Conservation (phyloP, 129 eudicot species). For the Flaveria linearis region DNA sequence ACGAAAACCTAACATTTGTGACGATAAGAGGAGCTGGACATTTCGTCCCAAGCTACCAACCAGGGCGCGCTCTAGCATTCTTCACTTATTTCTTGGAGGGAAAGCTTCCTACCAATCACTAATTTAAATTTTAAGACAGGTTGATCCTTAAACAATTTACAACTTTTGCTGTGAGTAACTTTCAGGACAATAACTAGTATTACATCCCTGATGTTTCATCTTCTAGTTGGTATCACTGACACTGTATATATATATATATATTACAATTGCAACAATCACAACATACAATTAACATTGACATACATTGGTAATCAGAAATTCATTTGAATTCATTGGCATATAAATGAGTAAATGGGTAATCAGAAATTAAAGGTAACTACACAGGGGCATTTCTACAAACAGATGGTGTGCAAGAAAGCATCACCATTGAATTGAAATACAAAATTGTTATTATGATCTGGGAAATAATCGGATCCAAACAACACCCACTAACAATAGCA, state of each 20-base stretch:
- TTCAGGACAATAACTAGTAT: background rate
- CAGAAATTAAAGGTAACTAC: background rate
- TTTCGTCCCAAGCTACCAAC: conserved; percentile 16
- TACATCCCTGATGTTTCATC: background rate
- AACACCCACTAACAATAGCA: too few relatives aligned
- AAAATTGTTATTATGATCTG: background rate
- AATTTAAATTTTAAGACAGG: background rate
- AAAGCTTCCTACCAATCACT: conserved; percentile 14
- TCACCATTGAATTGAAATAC: background rate
- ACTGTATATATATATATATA: background rate
- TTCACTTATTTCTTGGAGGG: conserved; percentile 13
- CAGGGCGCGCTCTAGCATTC: conserved; percentile 5
- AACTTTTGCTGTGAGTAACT: background rate
- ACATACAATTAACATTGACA: background rate
- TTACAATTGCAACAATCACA: background rate
- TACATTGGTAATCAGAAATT: background rate
- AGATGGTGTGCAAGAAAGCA: conserved; percentile 16
- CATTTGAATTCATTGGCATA: too few relatives aligned
- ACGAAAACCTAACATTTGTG: conserved; percentile 17
- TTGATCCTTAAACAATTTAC: too few relatives aligned
- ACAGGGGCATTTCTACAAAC: conserved; percentile 20
- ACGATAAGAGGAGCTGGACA: conserved; percentile 17
- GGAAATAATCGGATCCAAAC: too few relatives aligned
- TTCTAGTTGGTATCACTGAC: background rate
- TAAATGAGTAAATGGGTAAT: too few relatives aligned